phyloP scores from a whole-genome alignment of 2,329 filamentous ascomycete species.

The Diaporthe vexans region DNA sequence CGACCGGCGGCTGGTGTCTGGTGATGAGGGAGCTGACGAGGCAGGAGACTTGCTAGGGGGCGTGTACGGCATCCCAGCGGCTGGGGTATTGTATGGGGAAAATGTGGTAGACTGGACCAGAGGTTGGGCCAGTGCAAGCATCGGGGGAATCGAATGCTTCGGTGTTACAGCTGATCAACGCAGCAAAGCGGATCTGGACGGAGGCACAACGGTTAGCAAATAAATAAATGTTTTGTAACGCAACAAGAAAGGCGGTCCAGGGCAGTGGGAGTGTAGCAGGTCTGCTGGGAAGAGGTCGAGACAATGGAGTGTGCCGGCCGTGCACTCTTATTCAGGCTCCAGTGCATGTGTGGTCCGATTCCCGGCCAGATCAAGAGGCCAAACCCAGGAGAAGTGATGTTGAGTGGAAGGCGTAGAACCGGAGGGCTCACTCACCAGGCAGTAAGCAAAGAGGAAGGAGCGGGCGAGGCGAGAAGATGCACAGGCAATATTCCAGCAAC shows the following conservation, averaged over 20 bases:
- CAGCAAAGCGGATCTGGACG: constrained; percentile 43
- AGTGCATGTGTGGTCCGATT: background rate
- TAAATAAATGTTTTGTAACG: constrained; percentile 10
- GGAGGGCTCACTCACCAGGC: constrained; percentile 37
- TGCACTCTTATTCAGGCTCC: background rate
- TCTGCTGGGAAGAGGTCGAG: too few species aligned
- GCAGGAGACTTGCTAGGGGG: constrained; percentile 79
- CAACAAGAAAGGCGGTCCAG: background rate
- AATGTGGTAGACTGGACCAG: background rate
- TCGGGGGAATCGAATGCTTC: constrained; percentile 16
- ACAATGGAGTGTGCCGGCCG: background rate
- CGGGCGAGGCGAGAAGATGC: constrained; percentile 42
- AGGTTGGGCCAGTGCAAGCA: constrained; percentile 33
- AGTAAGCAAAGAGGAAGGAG: constrained; percentile 37
- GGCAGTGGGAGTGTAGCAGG: background rate
- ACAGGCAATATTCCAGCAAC: constrained; percentile 52
- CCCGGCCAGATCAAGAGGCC: background rate
- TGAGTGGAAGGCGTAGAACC: background rate
- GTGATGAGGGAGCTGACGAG: constrained; percentile 70
- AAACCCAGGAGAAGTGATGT: background rate
- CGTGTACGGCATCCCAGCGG: constrained; percentile 85
- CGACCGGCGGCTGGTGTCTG: constrained; percentile 69
- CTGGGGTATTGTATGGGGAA: constrained; percentile 44
- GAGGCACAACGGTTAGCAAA: background rate
- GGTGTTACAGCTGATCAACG: constrained; percentile 39